Conservation (phyloP, 2,329 filamentous ascomycete species). For the Paracorniculantispora psalliotae region DNA sequence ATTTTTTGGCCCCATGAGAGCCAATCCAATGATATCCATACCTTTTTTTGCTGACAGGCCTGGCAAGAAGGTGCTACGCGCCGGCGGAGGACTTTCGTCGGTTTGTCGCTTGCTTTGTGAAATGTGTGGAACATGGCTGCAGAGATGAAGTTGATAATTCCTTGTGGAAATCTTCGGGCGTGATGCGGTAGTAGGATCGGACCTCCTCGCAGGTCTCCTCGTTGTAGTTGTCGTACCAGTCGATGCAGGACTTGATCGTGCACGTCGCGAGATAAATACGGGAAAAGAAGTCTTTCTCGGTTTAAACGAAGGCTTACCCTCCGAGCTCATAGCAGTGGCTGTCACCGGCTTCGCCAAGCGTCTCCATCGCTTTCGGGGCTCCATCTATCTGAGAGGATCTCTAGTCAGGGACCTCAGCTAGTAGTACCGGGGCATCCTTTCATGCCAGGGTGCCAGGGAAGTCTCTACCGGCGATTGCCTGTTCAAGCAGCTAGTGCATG, state of each 20-base stretch:
- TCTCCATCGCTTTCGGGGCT: too few relatives aligned
- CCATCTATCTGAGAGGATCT: too few relatives aligned
- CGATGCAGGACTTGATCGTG: too few relatives aligned
- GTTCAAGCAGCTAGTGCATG: background rate
- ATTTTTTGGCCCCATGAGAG: background rate
- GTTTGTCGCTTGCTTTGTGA: background rate
- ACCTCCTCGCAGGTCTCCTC: constrained; percentile 15
- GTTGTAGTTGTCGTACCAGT: constrained; percentile 16
- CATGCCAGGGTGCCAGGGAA: too few relatives aligned
- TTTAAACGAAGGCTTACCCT: too few relatives aligned
- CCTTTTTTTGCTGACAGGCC: background rate
- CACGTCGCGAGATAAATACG: too few relatives aligned
- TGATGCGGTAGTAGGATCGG: constrained; percentile 13
- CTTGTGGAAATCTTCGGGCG: constrained; percentile 16
- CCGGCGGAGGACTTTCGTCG: background rate
- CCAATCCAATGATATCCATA: background rate
- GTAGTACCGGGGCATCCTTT: too few relatives aligned
- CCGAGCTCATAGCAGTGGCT: too few relatives aligned
- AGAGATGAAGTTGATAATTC: background rate
- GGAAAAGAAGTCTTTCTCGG: too few relatives aligned
- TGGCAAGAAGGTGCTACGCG: background rate
- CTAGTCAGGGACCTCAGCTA: too few relatives aligned
- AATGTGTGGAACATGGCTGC: background rate
- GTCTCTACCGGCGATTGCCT: background rate
- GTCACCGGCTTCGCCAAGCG: background rate